Base-by-base conservation (phyloP, 768 basidiomycete genomes). In the Russula foetens region DNA sequence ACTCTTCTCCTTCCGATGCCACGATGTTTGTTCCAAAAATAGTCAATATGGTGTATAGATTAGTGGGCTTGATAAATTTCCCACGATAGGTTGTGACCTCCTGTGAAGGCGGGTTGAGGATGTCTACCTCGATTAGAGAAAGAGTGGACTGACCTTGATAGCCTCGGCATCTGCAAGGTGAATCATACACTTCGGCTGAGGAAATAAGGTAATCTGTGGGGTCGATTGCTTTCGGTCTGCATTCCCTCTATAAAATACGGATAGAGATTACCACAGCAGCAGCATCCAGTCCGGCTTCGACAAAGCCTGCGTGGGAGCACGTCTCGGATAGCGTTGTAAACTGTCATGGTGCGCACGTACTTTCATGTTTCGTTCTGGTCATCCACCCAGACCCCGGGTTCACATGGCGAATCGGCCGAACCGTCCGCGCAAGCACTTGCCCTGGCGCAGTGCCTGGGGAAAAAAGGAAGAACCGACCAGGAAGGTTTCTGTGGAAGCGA, bases 21-120 rank as follows among this genome's bases (percentile, higher is more conserved):
- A 88, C 77, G 46, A 87, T 82, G 63, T 87, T 89, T 7, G 67
- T 67, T 7, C 86, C 85, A 66, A 79, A 87, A 58, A 82, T 74
- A 0, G 70, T 59, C 19, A 87, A 69, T 17, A 74, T 62, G 1
- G 48, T 62, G 63, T 86, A 86, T 28, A 73, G 67, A 5, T 76
- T 63, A 0, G 80, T 66, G 8, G 82, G 79, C 65, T 87, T 87
- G 0, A 83, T 80, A 63, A 85, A 87, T 15, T 78, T 77, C 11
- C 76, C 71, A 14, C 81, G 74, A 24, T 76, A 74, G 15, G 73
- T 71, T 3, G 76, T 74, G 6, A 84, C 71, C 69, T 84, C 82
- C 83, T 84, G 63, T 19, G 26, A n/a, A 17, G 71, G 31, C 12
- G 38, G 48, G 14, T 57, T 19, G 47, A 2, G 21, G 26, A 1